phyloP scores from a whole-genome alignment of 2,329 filamentous ascomycete genomes.

The Dothiorella sarmentorum region DNA sequence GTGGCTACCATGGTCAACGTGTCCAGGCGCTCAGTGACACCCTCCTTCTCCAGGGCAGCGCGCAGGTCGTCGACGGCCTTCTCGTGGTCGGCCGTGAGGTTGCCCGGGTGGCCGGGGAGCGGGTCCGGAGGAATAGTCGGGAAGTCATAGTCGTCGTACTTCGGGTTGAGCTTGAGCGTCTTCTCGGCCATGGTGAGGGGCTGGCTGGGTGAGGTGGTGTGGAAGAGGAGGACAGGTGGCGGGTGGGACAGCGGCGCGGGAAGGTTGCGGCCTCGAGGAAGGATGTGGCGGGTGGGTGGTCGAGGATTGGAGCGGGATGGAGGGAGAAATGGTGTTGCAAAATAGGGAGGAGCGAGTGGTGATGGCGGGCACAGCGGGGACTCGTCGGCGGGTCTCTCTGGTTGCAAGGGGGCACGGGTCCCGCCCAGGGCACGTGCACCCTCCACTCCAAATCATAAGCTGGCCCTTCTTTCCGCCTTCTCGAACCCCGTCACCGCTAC shows the following conservation, averaged over 20 bases:
- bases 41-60: conserved; percentile 75
- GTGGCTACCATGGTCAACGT: conserved; percentile 74
- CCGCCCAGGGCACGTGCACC: conserved; percentile 11
- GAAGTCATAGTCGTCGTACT: conserved; percentile 96
- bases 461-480: background rate
- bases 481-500: conserved; percentile 4
- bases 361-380: conserved; percentile 6
- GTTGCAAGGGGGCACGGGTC: background rate
- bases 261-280: background rate
- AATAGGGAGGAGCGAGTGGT: conserved; percentile 15
- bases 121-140: conserved; percentile 70
- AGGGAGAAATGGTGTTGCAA: conserved; percentile 14
- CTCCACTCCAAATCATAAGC: background rate
- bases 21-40: conserved; percentile 80
- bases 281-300: background rate
- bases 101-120: conserved; percentile 77
- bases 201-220: background rate
- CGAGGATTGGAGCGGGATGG: background rate
- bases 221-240: background rate
- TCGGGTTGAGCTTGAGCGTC: conserved; percentile 63
- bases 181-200: conserved; percentile 29
- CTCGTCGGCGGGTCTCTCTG: background rate
- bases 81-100: conserved; percentile 83
- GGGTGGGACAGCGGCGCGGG: background rate
- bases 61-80: conserved; percentile 85